A percentile compares a stretch with the other conserved stretches of the same genome.
These are phyloP conservation scores for Bjerkandera adusta DNA, from an alignment of 1,284 basidiomycete species.

Conservation along the genomic window DNA sequence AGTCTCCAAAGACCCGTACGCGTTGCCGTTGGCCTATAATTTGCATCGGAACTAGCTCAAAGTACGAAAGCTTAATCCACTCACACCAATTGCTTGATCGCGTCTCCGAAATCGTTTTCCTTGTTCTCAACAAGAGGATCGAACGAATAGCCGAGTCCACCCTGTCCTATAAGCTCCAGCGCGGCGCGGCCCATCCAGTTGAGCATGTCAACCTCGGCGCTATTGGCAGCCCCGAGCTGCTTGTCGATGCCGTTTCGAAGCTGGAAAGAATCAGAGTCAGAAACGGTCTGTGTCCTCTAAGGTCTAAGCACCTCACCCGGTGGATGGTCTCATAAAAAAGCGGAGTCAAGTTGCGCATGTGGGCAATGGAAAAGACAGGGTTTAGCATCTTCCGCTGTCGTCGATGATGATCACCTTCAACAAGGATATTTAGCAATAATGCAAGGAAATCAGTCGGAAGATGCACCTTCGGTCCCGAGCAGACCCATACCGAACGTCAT, in stretches of 20 bases:
- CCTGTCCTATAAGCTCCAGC: conserved; percentile 39
- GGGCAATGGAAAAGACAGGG: conserved; percentile 32
- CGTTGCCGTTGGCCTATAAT: too few species aligned
- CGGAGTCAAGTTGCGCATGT: conserved; percentile 33
- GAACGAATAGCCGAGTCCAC: conserved; percentile 38
- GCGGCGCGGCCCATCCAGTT: conserved; percentile 34
- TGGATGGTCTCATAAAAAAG: conserved; percentile 31
- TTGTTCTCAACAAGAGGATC: conserved; percentile 1
- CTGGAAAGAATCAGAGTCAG: not conserved
- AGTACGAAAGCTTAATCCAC: too few species aligned
- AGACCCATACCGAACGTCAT: conserved; percentile 21
- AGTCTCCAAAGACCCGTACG: too few species aligned
- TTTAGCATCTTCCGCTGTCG: conserved; percentile 33
- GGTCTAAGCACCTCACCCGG: conserved; percentile 21
- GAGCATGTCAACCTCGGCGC: conserved; percentile 31
- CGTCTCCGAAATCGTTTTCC: conserved; percentile 11
- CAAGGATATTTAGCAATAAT: not conserved
- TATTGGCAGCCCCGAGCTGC: conserved; percentile 23
- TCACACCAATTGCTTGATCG: conserved; percentile 24
- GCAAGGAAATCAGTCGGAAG: not conserved
- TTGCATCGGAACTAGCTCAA: too few species aligned
- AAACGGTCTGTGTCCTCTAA: not conserved
- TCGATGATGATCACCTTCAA: conserved; percentile 28
- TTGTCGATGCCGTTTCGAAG: conserved; percentile 16
- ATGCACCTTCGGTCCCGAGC: conserved; percentile 18